Base-by-base conservation (phyloP, 1,139 yeast species). In the Taphrina communis region DNA sequence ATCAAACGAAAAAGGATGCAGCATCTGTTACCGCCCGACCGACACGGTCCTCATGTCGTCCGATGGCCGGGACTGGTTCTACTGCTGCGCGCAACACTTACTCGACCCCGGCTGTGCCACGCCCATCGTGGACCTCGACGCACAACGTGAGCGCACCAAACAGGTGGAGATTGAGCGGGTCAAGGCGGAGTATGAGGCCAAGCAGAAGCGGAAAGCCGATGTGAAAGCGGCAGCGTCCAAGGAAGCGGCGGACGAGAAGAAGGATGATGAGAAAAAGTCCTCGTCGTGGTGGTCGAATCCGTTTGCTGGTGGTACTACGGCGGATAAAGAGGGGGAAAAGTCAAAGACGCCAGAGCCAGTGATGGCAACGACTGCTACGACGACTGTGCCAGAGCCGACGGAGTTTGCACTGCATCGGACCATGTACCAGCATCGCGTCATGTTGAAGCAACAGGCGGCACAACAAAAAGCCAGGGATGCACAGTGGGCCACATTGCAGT, bases 11-110 rank as follows among this genome's bases (percentile, higher is more conserved):
- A 84, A 84, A 74, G 81, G 93, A 0, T 89, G 96, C 74, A 75
- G 80, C 58, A 80, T 89, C 42, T 90, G 96, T 78, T 87, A 82
- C 75, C 87, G 86, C 72, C 90, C 94, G 1, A 80, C 90, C 0
- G 73, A 81, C 0, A 81, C 84, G 0, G 96, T 89, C 1, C 78
- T 89, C 48, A 82, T 88, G n/a, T 80, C 87, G 1, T 78, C 75
- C 25, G 82, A 79, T 70, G 74, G 82, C 73, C 79, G 81, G 2
- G 94, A 89, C 76, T 88, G 86, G 81, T 87, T 90, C 76, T 89
- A 88, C 75, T 81, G 85, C 0, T 90, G 96, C 76, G 84, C 82
- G 36, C 73, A 81, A n/a, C 96, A 89, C 77, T 77, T 89, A 60
- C 77, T 77, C 19, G 95, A 89, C 74, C 77, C 81, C 0, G 81